Evolutionary conservation across 2,329 filamentous ascomycete species (phyloP).

Genomic region (Chrysoporthe cubensis): DNA sequence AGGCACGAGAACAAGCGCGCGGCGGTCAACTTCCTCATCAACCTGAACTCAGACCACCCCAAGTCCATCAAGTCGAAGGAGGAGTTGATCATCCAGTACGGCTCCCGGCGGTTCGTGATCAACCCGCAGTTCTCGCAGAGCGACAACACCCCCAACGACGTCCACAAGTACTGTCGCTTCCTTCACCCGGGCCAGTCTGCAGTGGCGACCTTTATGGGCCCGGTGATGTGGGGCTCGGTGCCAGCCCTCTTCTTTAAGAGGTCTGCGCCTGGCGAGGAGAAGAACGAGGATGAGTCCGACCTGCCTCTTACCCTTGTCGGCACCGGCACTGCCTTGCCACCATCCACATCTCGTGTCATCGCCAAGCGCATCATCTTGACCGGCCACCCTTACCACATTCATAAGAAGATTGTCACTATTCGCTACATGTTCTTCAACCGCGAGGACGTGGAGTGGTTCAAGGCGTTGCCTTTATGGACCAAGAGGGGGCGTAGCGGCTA

Average conservation of each 20-base stretch:
- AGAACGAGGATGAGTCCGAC: slow-evolving; percentile 48
- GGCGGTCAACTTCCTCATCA: slow-evolving; percentile 86
- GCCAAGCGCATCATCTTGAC: slow-evolving; percentile 94
- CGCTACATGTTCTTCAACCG: slow-evolving; percentile 99
- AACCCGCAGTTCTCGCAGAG: slow-evolving; percentile 88
- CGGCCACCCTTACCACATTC: slow-evolving; percentile 97
- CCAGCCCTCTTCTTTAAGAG: slow-evolving; percentile 87
- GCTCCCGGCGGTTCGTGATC: slow-evolving; percentile 82
- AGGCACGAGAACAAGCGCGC: slow-evolving; percentile 95
- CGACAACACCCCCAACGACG: slow-evolving; percentile 93
- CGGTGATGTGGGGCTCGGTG: slow-evolving; percentile 90
- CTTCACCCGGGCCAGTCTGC: slow-evolving; percentile 88
- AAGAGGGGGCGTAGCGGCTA: slow-evolving; percentile 84
- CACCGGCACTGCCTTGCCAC: slow-evolving; percentile 84
- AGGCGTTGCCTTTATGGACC: slow-evolving; percentile 93
- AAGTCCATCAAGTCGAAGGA: slow-evolving; percentile 87
- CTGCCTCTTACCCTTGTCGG: slow-evolving; percentile 73
- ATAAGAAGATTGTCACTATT: slow-evolving; percentile 95
- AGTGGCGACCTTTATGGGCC: slow-evolving; percentile 87
- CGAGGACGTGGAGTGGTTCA: slow-evolving; percentile 96
- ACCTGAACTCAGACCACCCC: slow-evolving; percentile 76
- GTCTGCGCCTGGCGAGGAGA: slow-evolving; percentile 47
- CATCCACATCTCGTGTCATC: slow-evolving; percentile 76
- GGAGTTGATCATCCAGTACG: slow-evolving; percentile 88
- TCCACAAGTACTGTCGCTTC: slow-evolving; percentile 95